These are phyloP conservation scores for Kitagawia praeruptora DNA, from an alignment of 129 eudicot genomes.

Conservation along the genomic window DNA sequence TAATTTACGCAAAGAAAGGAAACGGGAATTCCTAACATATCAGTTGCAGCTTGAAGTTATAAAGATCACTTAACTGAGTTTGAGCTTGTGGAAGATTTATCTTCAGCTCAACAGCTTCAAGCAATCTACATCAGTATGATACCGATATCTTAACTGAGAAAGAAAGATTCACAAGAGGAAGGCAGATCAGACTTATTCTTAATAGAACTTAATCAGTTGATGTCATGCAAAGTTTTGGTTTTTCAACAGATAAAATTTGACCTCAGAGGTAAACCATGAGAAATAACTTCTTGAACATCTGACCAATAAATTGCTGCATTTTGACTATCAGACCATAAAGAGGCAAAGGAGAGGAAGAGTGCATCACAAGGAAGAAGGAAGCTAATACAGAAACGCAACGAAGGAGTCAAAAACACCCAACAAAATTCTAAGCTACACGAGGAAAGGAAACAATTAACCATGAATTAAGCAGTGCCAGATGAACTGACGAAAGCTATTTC, in stretches of 20 bases:
- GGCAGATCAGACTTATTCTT: neutral
- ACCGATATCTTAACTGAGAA: conserved; percentile 9
- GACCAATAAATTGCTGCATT: conserved; percentile 13
- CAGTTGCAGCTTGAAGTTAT: neutral
- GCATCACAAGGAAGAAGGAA: conserved; percentile 12
- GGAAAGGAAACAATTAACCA: conserved; percentile 14
- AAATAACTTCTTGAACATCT: conserved; percentile 26
- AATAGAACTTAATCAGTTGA: neutral
- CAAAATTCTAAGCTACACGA: conserved; percentile 19
- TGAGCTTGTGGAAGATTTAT: conserved; percentile 20
- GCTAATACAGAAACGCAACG: neutral
- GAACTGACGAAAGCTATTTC: conserved; percentile 2
- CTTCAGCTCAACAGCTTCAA: conserved; percentile 28
- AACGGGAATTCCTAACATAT: too few relatives aligned
- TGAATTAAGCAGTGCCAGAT: conserved; percentile 16
- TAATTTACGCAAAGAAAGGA: too few relatives aligned
- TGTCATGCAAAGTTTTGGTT: neutral
- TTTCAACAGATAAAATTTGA: conserved; percentile 1
- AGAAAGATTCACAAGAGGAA: conserved; percentile 13
- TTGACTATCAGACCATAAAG: conserved; percentile 38
- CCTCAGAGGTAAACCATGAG: conserved; percentile 27
- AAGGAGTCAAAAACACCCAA: conserved; percentile 9
- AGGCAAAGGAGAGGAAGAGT: conserved; percentile 25
- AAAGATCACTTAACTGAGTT: conserved; percentile 8
- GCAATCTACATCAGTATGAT: conserved; percentile 22